These are phyloP conservation scores for Vitis rupestris DNA, from an alignment of 164 flowering plant genomes.

Conservation along the genomic window DNA sequence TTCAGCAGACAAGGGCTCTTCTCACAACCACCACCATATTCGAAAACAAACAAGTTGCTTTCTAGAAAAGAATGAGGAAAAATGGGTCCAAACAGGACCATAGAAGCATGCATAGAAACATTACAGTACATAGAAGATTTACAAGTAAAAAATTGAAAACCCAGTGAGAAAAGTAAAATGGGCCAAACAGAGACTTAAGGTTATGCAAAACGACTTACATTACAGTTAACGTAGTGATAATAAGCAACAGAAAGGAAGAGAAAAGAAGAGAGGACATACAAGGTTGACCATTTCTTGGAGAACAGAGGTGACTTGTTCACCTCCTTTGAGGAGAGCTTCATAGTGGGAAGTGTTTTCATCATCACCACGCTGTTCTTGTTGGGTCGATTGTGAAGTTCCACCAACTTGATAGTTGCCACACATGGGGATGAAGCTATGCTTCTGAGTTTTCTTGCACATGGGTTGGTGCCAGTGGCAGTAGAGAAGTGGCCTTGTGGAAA, in stretches of 20 bases:
- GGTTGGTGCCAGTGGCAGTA: not conserved
- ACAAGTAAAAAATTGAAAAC: too few relatives aligned
- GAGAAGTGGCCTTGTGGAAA: not conserved
- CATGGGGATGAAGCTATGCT: not conserved
- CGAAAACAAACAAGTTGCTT: too few relatives aligned
- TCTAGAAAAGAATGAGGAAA: too few relatives aligned
- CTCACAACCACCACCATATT: too few relatives aligned
- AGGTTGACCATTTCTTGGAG: conserved; percentile 78
- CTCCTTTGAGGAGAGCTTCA: conserved; percentile 83
- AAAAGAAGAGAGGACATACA: conserved; percentile 33
- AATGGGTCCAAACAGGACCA: too few relatives aligned
- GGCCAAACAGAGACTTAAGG: too few relatives aligned
- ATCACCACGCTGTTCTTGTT: conserved; percentile 11
- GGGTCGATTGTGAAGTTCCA: conserved; percentile 25
- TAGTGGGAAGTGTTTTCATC: conserved; percentile 46
- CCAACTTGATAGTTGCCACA: conserved; percentile 38
- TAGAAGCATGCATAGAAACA: too few relatives aligned
- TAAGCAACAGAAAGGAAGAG: not conserved
- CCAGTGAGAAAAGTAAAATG: too few relatives aligned
- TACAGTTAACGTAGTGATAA: too few relatives aligned
- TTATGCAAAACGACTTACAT: too few relatives aligned
- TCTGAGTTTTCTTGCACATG: not conserved
- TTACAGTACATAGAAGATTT: too few relatives aligned
- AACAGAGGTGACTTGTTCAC: conserved; percentile 93
- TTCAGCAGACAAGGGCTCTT: too few relatives aligned